Percentiles rank a stretch among this genome's conserved stretches.
phyloP scores from a whole-genome alignment of 495 filamentous ascomycete genomes.

The Neurospora intermedia region DNA sequence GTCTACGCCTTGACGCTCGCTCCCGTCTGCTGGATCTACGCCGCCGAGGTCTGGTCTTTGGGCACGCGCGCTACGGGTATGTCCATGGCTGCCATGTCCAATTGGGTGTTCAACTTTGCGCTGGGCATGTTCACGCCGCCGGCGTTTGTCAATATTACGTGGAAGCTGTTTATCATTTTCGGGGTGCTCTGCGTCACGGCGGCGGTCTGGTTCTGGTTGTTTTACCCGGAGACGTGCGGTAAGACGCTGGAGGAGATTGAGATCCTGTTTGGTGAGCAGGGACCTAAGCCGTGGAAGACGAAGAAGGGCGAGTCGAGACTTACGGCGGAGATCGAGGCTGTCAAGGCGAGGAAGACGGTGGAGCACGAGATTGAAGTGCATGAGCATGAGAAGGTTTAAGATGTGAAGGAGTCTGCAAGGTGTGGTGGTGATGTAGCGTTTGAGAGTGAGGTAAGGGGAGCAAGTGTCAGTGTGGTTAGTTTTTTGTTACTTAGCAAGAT shows the following conservation, averaged over 20 bases:
- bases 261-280: slow-evolving; percentile 46
- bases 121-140: slow-evolving; percentile 61
- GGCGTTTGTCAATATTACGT: slow-evolving; percentile 60
- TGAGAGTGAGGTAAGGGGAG: background rate
- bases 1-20: slow-evolving; percentile 62
- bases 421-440: background rate
- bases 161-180: slow-evolving; percentile 66
- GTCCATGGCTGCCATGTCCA: slow-evolving; percentile 53
- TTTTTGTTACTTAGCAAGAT: background rate
- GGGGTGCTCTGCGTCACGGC: slow-evolving; percentile 56
- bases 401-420: background rate
- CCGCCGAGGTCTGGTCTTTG: slow-evolving; percentile 64
- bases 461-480: background rate
- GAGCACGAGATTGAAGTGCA: slow-evolving; percentile 5
- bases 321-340: slow-evolving; percentile 32
- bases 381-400: background rate
- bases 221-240: slow-evolving; percentile 61
- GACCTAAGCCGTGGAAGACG: slow-evolving; percentile 47
- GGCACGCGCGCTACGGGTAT: slow-evolving; percentile 66
- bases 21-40: slow-evolving; percentile 64
- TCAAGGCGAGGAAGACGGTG: slow-evolving; percentile 16
- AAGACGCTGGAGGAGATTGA: slow-evolving; percentile 65
- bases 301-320: slow-evolving; percentile 42
- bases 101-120: slow-evolving; percentile 73
- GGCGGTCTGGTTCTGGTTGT: slow-evolving; percentile 53